phyloP scores from a whole-genome alignment of 345 rosid species.

The Brassica nigra region DNA sequence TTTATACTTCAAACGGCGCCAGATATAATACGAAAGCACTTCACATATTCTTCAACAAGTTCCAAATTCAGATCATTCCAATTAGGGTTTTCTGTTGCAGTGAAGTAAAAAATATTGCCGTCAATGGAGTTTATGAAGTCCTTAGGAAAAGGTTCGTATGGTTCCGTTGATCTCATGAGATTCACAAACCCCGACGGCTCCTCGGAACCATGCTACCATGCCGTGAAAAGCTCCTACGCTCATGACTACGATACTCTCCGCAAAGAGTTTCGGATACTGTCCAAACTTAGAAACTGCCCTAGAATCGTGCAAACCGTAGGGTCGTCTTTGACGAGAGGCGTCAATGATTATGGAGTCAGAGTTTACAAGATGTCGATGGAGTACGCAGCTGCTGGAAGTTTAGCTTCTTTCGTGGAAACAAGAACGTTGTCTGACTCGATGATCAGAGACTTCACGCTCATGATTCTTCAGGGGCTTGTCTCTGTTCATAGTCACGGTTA shows the following conservation, averaged over 20 bases:
- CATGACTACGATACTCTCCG: not conserved
- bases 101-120: not conserved
- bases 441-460: conserved; percentile 22
- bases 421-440: not conserved
- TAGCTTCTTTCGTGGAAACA: conserved; percentile 10
- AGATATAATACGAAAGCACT: not conserved
- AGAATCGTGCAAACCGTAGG: conserved; percentile 10
- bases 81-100: not conserved
- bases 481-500: not conserved
- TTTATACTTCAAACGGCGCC: not conserved
- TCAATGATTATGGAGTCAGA: not conserved
- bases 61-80: not conserved
- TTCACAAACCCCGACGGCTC: not conserved
- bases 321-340: not conserved
- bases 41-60: not conserved
- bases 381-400: conserved; percentile 24
- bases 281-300: conserved; percentile 14
- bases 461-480: conserved; percentile 28
- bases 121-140: not conserved
- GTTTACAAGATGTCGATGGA: conserved; percentile 30
- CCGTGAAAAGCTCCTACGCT: not conserved
- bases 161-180: not conserved
- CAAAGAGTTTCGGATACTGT: conserved; percentile 29
- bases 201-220: not conserved
- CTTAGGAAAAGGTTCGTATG: not conserved